Conservation (phyloP, 2,329 filamentous ascomycete genomes). For the Plenodomus biglobosus region DNA sequence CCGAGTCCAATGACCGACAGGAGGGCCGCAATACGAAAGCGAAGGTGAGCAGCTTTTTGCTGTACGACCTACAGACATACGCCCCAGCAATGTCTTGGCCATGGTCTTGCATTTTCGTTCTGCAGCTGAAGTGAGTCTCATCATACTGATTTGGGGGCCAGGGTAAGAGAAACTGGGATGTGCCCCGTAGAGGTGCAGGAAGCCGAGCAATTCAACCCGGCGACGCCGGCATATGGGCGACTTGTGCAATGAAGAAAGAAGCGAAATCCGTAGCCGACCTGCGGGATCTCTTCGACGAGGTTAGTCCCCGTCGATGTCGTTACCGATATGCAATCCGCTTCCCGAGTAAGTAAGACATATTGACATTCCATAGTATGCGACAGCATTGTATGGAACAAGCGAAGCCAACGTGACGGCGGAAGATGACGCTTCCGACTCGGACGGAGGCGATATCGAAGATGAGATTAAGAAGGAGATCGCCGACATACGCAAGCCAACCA, state of each 20-base stretch:
- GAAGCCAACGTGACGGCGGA: constrained; percentile 47
- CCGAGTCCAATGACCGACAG: constrained; percentile 28
- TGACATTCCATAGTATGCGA: constrained; percentile 62
- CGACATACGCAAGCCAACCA: constrained; percentile 57
- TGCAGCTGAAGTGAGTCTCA: constrained; percentile 16
- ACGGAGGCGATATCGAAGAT: constrained; percentile 65
- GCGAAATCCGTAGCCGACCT: constrained; percentile 69
- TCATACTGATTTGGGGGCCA: constrained; percentile 26
- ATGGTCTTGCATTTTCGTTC: constrained; percentile 13
- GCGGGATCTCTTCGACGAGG: constrained; percentile 65
- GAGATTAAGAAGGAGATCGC: constrained; percentile 73
- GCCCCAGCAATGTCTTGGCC: constrained; percentile 12
- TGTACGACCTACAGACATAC: constrained; percentile 10
- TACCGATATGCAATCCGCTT: neutral
- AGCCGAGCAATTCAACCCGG: constrained; percentile 60
- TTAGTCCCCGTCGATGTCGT: constrained; percentile 40
- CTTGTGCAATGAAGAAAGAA: constrained; percentile 72
- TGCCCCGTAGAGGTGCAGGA: constrained; percentile 41
- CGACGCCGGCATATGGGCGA: constrained; percentile 76
- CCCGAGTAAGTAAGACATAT: neutral
- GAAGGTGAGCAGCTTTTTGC: constrained; percentile 39
- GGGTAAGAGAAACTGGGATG: constrained; percentile 51
- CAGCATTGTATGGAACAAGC: constrained; percentile 53
- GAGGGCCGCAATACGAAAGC: constrained; percentile 38
- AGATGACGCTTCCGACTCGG: constrained; percentile 34